Base-by-base conservation (phyloP, 2,329 filamentous ascomycete species). In the Drechslerella coelobrocha region DNA sequence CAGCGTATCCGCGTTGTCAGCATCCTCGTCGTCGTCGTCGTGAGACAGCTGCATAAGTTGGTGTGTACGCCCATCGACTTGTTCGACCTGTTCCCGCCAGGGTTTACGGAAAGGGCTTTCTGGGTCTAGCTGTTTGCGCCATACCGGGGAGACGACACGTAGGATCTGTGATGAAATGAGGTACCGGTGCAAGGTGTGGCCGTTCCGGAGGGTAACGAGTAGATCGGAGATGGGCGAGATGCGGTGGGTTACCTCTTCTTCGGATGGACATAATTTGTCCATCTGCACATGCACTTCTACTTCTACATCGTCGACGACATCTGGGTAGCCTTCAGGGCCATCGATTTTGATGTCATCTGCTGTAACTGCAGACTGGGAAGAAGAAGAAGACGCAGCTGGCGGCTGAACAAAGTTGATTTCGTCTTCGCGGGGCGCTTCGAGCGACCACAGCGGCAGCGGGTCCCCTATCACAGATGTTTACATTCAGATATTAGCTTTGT, bases 151-250 rank as follows among this genome's bases (percentile, higher is more conserved):
- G 7, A 66, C 68, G 2, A 72, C 55, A 2, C 68, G 61, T 0
- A 72, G 50, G 19, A 62, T 66, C 43, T 72, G 61, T 9, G 68
- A 72, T 41, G 55, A 61, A 23, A 72, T 61, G 21, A 72, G 55
- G 55, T 61, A 72, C 14, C 45, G 43, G 50, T 69, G 59, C 5
- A 43, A 31, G 7, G 8, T 10, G 34, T 10, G 1, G n/a, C 24
- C 14, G 19, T n/a, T 39, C 21, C 47, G 48, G 26, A 71, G 66
- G n/a, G 57, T 45, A 27, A 71, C 47, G 6, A 71, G 34, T 1
- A 71, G 54, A 29, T 71, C 66, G 37, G 66, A 71, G 14, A 71
- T 47, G 1, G 66, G 66, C n/a, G 65, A 69, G 19, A 69, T 50
- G 37, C 43, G 9, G 47, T 62, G 48, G 14, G 50, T n/a, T 6